These are phyloP conservation scores for Aspergillus eucalypticola DNA, from an alignment of 2,329 filamentous ascomycete genomes.

Conservation along the genomic window DNA sequence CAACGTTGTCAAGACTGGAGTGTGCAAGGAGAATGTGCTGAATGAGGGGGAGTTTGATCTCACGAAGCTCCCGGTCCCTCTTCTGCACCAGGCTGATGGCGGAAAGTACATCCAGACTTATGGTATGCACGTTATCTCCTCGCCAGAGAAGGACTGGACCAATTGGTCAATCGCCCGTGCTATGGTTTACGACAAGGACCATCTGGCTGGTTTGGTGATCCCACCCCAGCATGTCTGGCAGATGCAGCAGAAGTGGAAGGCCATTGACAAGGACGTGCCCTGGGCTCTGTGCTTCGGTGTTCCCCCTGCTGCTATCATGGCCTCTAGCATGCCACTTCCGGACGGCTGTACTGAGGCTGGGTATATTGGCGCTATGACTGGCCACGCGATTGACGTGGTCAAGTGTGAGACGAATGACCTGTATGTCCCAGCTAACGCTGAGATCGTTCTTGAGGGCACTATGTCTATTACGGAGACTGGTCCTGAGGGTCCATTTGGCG, in stretches of 20 bases:
- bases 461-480: too few relatives aligned
- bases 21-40: too few relatives aligned
- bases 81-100: slow-evolving; percentile 36
- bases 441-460: slow-evolving; percentile 23
- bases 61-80: too few relatives aligned
- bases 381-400: background rate
- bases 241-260: slow-evolving; percentile 48
- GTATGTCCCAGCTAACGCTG: slow-evolving; percentile 22
- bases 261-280: slow-evolving; percentile 48
- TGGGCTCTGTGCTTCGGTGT: slow-evolving; percentile 53
- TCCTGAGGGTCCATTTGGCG: too few relatives aligned
- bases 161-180: slow-evolving; percentile 42
- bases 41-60: too few relatives aligned
- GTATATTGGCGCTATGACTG: too few relatives aligned
- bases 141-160: slow-evolving; percentile 45
- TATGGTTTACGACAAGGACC: slow-evolving; percentile 44
- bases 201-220: too few relatives aligned
- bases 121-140: slow-evolving; percentile 49
- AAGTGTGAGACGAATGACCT: slow-evolving; percentile 27
- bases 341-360: too few relatives aligned
- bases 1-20: too few relatives aligned
- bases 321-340: slow-evolving; percentile 44
- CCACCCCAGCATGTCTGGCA: slow-evolving; percentile 20
- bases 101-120: slow-evolving; percentile 55
- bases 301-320: slow-evolving; percentile 53